Evolutionary conservation across 2,329 filamentous ascomycete species (phyloP), one percentile per base, ranked within the genome.

Genomic region (Xylariomycetidae sp.): DNA sequence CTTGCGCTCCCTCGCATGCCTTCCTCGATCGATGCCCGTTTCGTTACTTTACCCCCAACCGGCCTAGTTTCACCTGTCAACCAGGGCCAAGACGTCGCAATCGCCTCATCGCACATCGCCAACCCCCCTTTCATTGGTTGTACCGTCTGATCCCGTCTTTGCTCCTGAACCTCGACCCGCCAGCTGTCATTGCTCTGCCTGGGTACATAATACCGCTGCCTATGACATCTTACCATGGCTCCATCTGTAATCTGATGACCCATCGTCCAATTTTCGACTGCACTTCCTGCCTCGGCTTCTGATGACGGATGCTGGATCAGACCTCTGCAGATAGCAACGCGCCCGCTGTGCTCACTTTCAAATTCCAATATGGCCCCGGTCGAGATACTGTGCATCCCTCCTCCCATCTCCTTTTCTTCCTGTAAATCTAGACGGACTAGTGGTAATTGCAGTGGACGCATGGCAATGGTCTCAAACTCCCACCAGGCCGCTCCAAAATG

Each of bases 11-110:
- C 10, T 29, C 26, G n/a, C 15, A 29, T 10, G 8, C n/a, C n/a
- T 4, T 17, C 15, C 18, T 17, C 13, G 14, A 8, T 28, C 19
- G 26, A n/a, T 34, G 17, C 15, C 5, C 19, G n/a, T 25, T 22
- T 52, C 47, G 48, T 47, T 48, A 52, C 39, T 48, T 46, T 53
- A 19, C 26, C 50, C 35, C 9, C 15, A 47, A 44, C 28, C 20
- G 37, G 50, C 40, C 31, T 53, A 53, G 50, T 37, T 26, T 28
- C 17, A 47, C 22, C 39, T 46, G 29, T 43, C 43, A 44, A 40
- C 27, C 18, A n/a, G 27, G 31, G 39, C 39, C 39, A 31, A 33
- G 33, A 40, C 22, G 32, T 40, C 31, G 32, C 32, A 39, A 32
- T 37, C 35, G 29, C 31, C 34, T 37, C 33, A 29, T 38, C 31